Evolutionary conservation across 805 yeast genomes (phyloP).

Genomic region (Lipomyces sp.): DNA sequence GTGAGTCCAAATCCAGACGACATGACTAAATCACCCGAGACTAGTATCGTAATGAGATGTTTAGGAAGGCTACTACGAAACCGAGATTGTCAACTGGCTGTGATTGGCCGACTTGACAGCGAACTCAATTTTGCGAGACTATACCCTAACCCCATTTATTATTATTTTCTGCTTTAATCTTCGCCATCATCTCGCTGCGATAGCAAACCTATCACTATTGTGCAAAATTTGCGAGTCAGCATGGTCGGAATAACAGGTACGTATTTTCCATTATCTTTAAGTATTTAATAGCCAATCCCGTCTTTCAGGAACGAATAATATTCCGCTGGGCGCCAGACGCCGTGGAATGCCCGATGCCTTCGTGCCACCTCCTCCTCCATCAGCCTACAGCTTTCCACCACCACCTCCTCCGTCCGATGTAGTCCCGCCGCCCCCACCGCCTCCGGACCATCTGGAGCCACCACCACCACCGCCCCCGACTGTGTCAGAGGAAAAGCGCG

Average conservation of each 20-base stretch:
- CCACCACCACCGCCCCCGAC: constrained; percentile 34
- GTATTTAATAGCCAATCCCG: not conserved
- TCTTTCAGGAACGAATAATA: constrained; percentile 34
- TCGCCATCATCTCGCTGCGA: constrained; percentile 11
- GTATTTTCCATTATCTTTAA: not conserved
- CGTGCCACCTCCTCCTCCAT: constrained; percentile 21
- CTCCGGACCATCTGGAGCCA: constrained; percentile 5
- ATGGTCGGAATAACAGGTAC: constrained; percentile 26
- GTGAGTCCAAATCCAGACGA: constrained; percentile 50
- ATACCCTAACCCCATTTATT: not conserved
- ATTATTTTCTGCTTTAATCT: not conserved
- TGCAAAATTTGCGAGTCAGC: not conserved
- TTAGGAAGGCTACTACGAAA: not conserved
- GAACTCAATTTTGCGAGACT: not conserved
- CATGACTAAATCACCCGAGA: constrained; percentile 37
- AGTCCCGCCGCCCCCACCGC: constrained; percentile 33
- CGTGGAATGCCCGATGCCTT: constrained; percentile 32
- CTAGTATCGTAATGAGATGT: not conserved
- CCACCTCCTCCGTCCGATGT: constrained; percentile 11
- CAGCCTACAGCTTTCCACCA: constrained; percentile 20
- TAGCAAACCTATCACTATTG: constrained; percentile 19
- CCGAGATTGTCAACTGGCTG: not conserved
- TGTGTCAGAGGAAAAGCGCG: constrained; percentile 19
- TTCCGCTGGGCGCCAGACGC: constrained; percentile 35
- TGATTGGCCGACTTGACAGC: not conserved